Evolutionary conservation across 176 grass and related monocot species (phyloP).

Genomic region (Aegilops longissima): DNA sequence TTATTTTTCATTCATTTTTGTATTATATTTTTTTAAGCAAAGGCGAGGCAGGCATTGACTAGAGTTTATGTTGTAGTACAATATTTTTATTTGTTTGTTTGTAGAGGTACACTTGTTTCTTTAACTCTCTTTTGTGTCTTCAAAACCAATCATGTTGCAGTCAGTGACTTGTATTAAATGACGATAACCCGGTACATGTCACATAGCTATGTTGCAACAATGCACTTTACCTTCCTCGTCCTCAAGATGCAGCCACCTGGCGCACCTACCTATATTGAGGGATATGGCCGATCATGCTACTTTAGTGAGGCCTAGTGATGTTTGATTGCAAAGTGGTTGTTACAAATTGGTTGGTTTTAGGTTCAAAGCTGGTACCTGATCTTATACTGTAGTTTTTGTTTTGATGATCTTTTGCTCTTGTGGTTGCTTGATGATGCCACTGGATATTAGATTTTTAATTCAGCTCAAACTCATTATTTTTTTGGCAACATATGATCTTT

Average conservation of each 20-base stretch:
- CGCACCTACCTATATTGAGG: background rate
- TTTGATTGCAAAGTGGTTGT: background rate
- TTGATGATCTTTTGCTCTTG: background rate
- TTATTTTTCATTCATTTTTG: background rate
- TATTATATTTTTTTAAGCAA: background rate
- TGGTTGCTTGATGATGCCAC: background rate
- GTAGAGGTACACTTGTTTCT: background rate
- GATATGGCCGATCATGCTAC: background rate
- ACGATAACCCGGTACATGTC: background rate
- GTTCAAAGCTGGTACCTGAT: background rate
- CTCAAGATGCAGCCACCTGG: background rate
- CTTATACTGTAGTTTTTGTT: background rate
- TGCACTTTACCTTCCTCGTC: background rate
- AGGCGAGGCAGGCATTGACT: background rate
- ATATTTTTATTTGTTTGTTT: background rate
- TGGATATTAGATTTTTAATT: slow-evolving; percentile 1
- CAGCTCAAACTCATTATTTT: background rate
- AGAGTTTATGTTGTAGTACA: background rate
- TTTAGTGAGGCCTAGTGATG: background rate
- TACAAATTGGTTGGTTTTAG: background rate
- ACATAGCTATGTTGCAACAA: background rate
- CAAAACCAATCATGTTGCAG: background rate
- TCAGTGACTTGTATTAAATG: background rate
- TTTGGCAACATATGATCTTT: background rate
- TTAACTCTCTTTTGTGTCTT: background rate